Evolutionary conservation across 2,329 filamentous ascomycete species (phyloP).

Genomic region (Hirsutella thompsonii): DNA sequence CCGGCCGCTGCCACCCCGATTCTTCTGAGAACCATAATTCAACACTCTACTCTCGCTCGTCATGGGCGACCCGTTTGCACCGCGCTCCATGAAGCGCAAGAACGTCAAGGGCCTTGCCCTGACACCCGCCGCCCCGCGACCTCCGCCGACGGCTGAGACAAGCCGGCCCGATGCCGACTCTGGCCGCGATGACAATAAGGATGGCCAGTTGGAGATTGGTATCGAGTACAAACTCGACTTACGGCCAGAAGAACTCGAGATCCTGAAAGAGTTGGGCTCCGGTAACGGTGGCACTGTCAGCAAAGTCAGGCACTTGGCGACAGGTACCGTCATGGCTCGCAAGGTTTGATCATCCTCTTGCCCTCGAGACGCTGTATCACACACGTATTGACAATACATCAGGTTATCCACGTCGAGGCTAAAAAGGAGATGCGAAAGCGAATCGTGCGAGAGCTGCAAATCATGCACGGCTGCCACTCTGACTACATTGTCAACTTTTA

Average conservation of each 20-base stretch:
- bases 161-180: conserved; percentile 48
- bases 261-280: conserved; percentile 86
- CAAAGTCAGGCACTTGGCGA: conserved; percentile 91
- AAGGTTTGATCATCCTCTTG: conserved; percentile 49
- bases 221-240: conserved; percentile 94
- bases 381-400: conserved; percentile 9
- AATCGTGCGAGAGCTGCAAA: conserved; percentile 92
- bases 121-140: conserved; percentile 62
- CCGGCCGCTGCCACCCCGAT: not conserved
- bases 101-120: conserved; percentile 94
- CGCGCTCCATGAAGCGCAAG: conserved; percentile 92
- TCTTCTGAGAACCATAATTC: not conserved
- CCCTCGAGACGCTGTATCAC: not conserved
- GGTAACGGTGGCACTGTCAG: conserved; percentile 97
- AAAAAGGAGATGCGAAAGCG: conserved; percentile 95
- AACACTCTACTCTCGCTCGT: conserved; percentile 8
- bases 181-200: conserved; percentile 45
- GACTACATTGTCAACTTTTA: conserved; percentile 97
- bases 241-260: conserved; percentile 80
- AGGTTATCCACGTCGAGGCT: conserved; percentile 97
- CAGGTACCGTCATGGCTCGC: conserved; percentile 91
- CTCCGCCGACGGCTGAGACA: conserved; percentile 58
- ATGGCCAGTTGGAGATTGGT: conserved; percentile 73
- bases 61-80: conserved; percentile 52
- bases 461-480: conserved; percentile 96